Percentiles rank a stretch among this genome's conserved stretches.
Conservation (phyloP, 1,139 yeast species). For the Eremothecium gossypii region DNA sequence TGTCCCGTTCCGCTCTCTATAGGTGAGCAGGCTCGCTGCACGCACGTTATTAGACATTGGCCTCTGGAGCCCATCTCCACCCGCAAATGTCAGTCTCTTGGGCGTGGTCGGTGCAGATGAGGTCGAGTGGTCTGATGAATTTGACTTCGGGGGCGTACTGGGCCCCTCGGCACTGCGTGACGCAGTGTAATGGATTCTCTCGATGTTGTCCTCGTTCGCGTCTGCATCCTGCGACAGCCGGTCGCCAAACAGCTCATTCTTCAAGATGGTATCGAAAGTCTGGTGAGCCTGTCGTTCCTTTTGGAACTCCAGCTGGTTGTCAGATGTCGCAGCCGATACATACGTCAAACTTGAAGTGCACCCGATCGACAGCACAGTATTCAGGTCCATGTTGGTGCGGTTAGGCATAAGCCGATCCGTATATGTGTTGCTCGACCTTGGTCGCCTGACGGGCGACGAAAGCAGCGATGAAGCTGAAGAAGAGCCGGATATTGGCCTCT, state of each 20-base stretch:
- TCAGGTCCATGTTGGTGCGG: constrained; percentile 75
- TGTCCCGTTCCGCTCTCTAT: constrained; percentile 57
- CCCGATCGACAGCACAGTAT: constrained; percentile 69
- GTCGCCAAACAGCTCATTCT: constrained; percentile 88
- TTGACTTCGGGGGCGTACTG: constrained; percentile 20
- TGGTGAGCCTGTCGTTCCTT: constrained; percentile 77
- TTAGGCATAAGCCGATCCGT: constrained; percentile 84
- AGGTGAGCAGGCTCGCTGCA: constrained; percentile 53
- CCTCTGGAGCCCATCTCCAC: constrained; percentile 18
- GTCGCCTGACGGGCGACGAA: constrained; percentile 27
- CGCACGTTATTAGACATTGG: constrained; percentile 44
- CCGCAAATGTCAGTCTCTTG: constrained; percentile 16
- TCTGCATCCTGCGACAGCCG: constrained; percentile 36
- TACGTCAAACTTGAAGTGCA: constrained; percentile 35
- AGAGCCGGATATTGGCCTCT: constrained; percentile 17
- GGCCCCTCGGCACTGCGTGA: constrained; percentile 9
- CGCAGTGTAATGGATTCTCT: constrained; percentile 23
- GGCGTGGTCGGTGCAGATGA: constrained; percentile 35
- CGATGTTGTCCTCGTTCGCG: constrained; percentile 23
- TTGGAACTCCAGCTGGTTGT: constrained; percentile 57
- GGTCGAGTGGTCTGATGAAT: constrained; percentile 15
- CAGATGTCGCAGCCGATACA: constrained; percentile 27
- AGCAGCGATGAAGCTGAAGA: constrained; percentile 19
- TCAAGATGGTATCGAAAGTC: constrained; percentile 76
- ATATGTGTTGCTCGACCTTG: constrained; percentile 33